phyloP scores from a whole-genome alignment of 2,329 filamentous ascomycete species.

The Pseudonectria foliicola region DNA sequence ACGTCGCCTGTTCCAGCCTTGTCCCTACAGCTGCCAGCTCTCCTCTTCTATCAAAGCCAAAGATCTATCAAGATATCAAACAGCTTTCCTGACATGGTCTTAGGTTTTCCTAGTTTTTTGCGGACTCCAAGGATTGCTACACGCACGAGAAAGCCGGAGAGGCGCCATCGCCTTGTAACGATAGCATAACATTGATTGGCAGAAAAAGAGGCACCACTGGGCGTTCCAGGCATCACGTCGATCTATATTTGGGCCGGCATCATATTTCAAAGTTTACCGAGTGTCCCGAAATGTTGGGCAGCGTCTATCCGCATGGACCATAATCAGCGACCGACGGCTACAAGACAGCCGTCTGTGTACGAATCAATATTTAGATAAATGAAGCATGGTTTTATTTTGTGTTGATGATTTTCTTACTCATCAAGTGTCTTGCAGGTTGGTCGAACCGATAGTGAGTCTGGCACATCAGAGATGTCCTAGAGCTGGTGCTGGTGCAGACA shows the following conservation, averaged over 20 bases:
- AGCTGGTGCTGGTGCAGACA: too few species aligned
- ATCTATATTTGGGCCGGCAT: slow-evolving; percentile 20
- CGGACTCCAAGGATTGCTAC: slow-evolving; percentile 78
- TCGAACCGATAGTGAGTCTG: background rate
- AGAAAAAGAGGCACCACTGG: slow-evolving; percentile 18
- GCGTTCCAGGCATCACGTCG: slow-evolving; percentile 21
- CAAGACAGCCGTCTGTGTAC: slow-evolving; percentile 10
- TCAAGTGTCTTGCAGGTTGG: background rate
- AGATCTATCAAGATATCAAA: too few species aligned
- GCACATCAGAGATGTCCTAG: too few species aligned
- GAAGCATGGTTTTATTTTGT: slow-evolving; percentile 7
- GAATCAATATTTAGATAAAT: slow-evolving; percentile 18
- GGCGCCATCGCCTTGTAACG: slow-evolving; percentile 70
- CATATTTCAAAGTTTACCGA: slow-evolving; percentile 15
- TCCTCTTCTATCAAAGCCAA: background rate
- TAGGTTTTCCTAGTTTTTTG: slow-evolving; percentile 90
- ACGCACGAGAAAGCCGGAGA: slow-evolving; percentile 73
- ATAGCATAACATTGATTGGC: slow-evolving; percentile 9
- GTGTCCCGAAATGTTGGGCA: slow-evolving; percentile 2
- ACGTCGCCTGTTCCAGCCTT: slow-evolving; percentile 34
- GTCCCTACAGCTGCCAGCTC: background rate
- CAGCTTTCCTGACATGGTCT: slow-evolving; percentile 3
- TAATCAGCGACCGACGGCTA: slow-evolving; percentile 11
- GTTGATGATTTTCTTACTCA: background rate
- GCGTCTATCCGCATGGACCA: slow-evolving; percentile 1